These are phyloP conservation scores for Cercospora sp. DNA, from an alignment of 2,329 filamentous ascomycete genomes.

Conservation along the genomic window DNA sequence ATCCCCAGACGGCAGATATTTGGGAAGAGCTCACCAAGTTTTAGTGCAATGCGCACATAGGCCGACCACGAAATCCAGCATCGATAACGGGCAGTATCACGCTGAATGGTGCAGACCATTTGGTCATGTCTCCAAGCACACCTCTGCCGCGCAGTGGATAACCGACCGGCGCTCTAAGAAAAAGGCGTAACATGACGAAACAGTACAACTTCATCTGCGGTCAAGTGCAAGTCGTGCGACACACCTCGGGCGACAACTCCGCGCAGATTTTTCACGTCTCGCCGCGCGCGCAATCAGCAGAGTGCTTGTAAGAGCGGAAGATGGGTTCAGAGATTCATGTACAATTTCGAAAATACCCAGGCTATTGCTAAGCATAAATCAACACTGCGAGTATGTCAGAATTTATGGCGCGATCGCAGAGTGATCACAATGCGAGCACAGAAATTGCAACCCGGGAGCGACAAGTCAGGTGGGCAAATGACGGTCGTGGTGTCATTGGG, in stretches of 20 bases:
- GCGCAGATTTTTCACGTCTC: neutral
- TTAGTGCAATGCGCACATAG: neutral
- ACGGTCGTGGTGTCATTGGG: neutral
- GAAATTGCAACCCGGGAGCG: neutral
- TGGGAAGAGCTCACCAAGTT: neutral
- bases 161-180: neutral
- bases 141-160: neutral
- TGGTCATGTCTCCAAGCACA: neutral
- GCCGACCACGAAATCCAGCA: no score
- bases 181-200: neutral
- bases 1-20: neutral
- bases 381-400: neutral
- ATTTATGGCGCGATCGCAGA: neutral
- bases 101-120: neutral
- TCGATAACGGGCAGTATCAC: neutral
- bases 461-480: neutral
- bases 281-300: neutral
- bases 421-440: neutral
- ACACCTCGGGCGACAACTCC: neutral
- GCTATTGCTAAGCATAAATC: neutral
- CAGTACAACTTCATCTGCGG: neutral
- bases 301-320: neutral
- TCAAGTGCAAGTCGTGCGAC: neutral
- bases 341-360: neutral
- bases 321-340: neutral